Conservation (phyloP, 2,329 filamentous ascomycete species). For the Neofusicoccum parvum region DNA sequence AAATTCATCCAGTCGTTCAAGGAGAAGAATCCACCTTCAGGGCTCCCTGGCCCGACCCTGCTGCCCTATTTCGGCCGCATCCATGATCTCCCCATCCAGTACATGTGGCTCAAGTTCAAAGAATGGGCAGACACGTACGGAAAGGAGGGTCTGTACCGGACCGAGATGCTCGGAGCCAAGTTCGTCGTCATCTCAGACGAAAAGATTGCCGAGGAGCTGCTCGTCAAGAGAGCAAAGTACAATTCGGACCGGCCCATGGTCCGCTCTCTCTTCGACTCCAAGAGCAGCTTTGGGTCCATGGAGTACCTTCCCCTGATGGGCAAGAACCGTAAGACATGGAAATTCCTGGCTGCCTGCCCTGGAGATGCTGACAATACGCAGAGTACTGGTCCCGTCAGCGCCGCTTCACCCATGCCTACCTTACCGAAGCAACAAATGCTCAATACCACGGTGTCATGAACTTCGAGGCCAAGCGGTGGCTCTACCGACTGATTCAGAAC, state of each 20-base stretch:
- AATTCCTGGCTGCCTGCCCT: not conserved
- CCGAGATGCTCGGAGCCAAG: constrained; percentile 42
- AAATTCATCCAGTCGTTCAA: constrained; percentile 24
- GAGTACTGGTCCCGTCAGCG: constrained; percentile 60
- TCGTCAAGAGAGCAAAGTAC: constrained; percentile 55
- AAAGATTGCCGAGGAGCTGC: constrained; percentile 54
- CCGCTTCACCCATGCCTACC: constrained; percentile 54
- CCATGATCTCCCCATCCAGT: constrained; percentile 52
- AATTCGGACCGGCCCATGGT: constrained; percentile 57
- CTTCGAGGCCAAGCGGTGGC: constrained; percentile 57
- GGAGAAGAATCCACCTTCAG: constrained; percentile 20
- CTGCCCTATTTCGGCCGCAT: constrained; percentile 41
- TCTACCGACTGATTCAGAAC: constrained; percentile 51
- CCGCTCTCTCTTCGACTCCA: constrained; percentile 56
- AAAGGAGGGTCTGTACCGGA: constrained; percentile 32
- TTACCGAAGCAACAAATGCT: constrained; percentile 50
- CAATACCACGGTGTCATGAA: constrained; percentile 54
- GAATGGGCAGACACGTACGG: constrained; percentile 39
- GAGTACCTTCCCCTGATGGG: constrained; percentile 60
- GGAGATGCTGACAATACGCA: constrained; percentile 24
- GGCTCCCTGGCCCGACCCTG: constrained; percentile 45
- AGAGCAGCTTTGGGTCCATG: constrained; percentile 58
- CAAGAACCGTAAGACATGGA: constrained; percentile 52
- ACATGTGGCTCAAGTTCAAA: constrained; percentile 58
- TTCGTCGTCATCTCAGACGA: constrained; percentile 56